These are phyloP conservation scores for Epichloe baconii DNA, from an alignment of 2,329 filamentous ascomycete genomes.

Conservation along the genomic window DNA sequence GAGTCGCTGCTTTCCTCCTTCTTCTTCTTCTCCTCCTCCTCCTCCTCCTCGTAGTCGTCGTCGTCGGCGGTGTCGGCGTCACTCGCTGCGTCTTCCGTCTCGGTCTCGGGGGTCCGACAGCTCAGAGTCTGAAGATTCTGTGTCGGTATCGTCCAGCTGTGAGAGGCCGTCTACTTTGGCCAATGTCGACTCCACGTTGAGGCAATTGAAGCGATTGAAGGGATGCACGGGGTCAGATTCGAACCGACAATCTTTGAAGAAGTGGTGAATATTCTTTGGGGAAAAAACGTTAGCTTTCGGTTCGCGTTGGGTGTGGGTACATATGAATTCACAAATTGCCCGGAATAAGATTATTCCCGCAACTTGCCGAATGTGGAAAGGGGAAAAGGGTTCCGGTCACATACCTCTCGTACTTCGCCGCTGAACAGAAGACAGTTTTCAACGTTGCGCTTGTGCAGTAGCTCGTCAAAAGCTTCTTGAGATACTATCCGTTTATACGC, in stretches of 20 bases:
- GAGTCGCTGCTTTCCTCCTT: not conserved
- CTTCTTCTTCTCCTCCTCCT: not conserved
- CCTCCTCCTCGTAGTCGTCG: not conserved
- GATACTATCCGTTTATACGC: not conserved
- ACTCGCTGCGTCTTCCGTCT: not conserved
- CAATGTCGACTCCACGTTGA: constrained; percentile 4
- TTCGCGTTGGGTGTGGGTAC: not conserved
- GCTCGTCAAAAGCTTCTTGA: not conserved
- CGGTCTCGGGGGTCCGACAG: not conserved
- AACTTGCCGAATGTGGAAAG: not conserved
- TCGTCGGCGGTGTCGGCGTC: not conserved
- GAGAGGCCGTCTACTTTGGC: not conserved
- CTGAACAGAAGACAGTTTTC: constrained; percentile 7
- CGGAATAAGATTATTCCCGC: constrained; percentile 12
- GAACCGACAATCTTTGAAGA: constrained; percentile 7
- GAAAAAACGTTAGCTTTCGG: constrained; percentile 11
- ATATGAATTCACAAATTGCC: too few relatives aligned
- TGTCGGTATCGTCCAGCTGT: not conserved
- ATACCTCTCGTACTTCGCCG: constrained; percentile 5
- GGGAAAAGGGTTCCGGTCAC: not conserved
- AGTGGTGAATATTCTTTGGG: constrained; percentile 10
- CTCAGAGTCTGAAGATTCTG: not conserved
- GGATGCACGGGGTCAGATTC: constrained; percentile 7
- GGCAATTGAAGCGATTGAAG: constrained; percentile 3
- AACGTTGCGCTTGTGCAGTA: constrained; percentile 3